Evolutionary conservation across 2,329 filamentous ascomycete genomes (phyloP).

Genomic region (Pseudocercospora eumusae): DNA sequence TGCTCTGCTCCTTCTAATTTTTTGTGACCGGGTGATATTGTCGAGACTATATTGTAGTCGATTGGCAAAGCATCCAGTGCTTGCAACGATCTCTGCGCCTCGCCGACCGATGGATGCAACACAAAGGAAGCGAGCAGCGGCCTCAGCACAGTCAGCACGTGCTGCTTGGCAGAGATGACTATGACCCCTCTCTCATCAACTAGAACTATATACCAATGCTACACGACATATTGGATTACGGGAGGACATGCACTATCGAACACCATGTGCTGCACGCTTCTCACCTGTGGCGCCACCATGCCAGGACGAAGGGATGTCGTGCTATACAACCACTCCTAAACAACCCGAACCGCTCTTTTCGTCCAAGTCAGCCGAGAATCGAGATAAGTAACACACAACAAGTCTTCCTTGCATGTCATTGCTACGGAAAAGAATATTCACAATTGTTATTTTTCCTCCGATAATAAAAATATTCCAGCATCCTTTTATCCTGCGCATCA

Average conservation of each 20-base stretch:
- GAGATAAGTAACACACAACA: too few species aligned
- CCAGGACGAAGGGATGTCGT: neutral
- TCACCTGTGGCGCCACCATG: neutral
- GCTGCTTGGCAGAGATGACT: constrained; percentile 10
- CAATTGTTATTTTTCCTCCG: neutral
- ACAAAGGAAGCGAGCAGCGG: neutral
- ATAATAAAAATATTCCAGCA: neutral
- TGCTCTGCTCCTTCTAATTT: neutral
- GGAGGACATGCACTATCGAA: neutral
- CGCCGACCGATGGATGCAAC: neutral
- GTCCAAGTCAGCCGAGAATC: neutral
- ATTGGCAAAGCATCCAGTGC: neutral
- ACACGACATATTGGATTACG: neutral
- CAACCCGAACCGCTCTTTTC: neutral
- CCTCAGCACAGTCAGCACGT: constrained; percentile 5
- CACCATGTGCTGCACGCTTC: neutral
- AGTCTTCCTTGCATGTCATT: constrained; percentile 5
- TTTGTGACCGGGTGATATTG: neutral
- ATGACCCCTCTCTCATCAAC: neutral
- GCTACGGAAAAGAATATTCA: constrained; percentile 6
- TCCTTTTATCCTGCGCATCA: constrained; percentile 9
- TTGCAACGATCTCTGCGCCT: neutral
- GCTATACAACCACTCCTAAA: neutral
- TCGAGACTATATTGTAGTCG: neutral
- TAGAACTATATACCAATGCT: neutral